Evolutionary conservation across 2,329 filamentous ascomycete species (phyloP).

Genomic region (Penicillium sp.): DNA sequence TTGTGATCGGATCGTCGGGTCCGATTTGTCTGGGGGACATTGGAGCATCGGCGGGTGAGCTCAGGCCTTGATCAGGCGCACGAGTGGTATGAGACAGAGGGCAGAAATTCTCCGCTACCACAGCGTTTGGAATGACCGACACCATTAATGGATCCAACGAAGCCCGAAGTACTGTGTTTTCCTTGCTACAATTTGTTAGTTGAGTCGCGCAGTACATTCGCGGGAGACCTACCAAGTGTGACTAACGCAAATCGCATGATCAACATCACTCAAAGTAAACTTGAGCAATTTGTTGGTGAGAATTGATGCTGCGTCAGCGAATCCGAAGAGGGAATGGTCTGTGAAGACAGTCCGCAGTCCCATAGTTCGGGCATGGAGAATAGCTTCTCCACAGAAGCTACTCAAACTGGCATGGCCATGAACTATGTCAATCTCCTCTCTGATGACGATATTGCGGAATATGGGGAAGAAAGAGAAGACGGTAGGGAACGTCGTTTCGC

Average conservation of each 20-base stretch:
- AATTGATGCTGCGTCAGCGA: conserved; percentile 93
- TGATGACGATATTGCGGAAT: conserved; percentile 93
- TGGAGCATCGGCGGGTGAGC: conserved; percentile 37
- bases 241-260: conserved; percentile 97
- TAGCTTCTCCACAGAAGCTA: conserved; percentile 89
- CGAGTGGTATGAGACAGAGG: conserved; percentile 60
- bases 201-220: background rate
- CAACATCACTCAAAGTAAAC: conserved; percentile 92
- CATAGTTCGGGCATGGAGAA: conserved; percentile 94
- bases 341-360: conserved; percentile 93
- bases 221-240: conserved; percentile 77
- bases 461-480: conserved; percentile 98
- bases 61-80: conserved; percentile 29
- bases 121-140: conserved; percentile 94
- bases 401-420: conserved; percentile 96
- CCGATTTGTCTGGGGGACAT: conserved; percentile 68
- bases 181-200: conserved; percentile 64
- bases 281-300: conserved; percentile 96
- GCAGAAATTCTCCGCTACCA: conserved; percentile 93
- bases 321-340: conserved; percentile 95
- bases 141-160: conserved; percentile 96
- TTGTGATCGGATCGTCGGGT: conserved; percentile 84
- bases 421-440: conserved; percentile 93
- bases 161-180: conserved; percentile 93
- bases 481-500: conserved; percentile 88